These are phyloP conservation scores for Prunus yedoensis DNA, from an alignment of 331 rosid genomes.

Conservation along the genomic window DNA sequence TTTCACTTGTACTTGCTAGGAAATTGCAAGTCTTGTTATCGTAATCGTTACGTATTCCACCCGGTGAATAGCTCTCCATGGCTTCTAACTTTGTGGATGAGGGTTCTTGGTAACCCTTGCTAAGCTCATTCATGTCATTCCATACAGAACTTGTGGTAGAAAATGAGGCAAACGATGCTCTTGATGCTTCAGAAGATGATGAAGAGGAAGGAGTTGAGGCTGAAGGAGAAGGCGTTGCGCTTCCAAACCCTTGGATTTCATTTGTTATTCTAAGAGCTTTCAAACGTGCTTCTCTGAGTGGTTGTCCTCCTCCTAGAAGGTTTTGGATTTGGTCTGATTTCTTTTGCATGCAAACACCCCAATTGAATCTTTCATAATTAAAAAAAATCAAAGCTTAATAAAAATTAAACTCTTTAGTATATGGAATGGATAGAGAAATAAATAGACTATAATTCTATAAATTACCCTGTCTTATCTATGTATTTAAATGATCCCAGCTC, in stretches of 20 bases:
- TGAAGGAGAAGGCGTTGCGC: slow-evolving; percentile 28
- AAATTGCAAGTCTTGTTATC: background rate
- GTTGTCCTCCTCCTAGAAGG: slow-evolving; percentile 47
- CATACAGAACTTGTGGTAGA: slow-evolving; percentile 32
- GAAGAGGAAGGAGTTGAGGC: slow-evolving; percentile 26
- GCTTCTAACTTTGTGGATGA: slow-evolving; percentile 1
- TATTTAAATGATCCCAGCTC: slow-evolving; percentile 54
- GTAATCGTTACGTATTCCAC: slow-evolving; percentile 13
- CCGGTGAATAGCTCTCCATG: slow-evolving; percentile 11
- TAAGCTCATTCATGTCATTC: slow-evolving; percentile 24
- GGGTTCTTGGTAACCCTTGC: background rate
- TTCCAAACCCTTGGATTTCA: slow-evolving; percentile 81
- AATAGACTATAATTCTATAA: background rate
- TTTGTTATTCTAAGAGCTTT: slow-evolving; percentile 69
- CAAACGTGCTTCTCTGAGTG: slow-evolving; percentile 54
- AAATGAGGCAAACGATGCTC: slow-evolving; percentile 49
- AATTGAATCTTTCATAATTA: slow-evolving; percentile 53
- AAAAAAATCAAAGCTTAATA: background rate
- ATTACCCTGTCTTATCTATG: slow-evolving; percentile 67
- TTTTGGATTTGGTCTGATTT: slow-evolving; percentile 52
- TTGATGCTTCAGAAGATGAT: slow-evolving; percentile 28
- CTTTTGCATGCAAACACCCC: slow-evolving; percentile 67
- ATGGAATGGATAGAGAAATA: background rate
- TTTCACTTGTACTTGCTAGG: background rate
- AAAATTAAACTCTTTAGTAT: background rate